Base-by-base conservation (phyloP, 352 stramenopile genomes). In the Globisporangium splendens region DNA sequence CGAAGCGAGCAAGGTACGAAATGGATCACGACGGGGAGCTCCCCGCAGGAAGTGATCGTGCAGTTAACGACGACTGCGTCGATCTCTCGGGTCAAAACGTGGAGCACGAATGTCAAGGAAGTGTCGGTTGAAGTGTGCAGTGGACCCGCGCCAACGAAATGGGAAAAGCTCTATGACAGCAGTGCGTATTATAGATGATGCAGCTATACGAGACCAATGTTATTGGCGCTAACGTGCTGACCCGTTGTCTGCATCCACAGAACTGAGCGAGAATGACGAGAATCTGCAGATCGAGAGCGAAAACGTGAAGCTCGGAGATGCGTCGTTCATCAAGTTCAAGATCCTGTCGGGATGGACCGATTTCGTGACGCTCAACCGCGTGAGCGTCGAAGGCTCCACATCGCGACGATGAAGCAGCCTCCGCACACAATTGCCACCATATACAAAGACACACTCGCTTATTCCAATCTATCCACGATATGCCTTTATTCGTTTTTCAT, bases 261-360 rank as follows among this genome's bases (percentile, higher is more conserved):
- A 91, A 42, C 66, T 94, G 31, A 81, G 69, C 12, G 83, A 94
- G 58, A 88, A 79, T 42, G 83, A 94, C 46, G 81, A 83, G n/a
- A 88, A 91, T 51, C 62, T 94, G 54, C 85, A 94, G 51, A 72
- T 92, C 17, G 83, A 88, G 59, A 91, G 65, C 56, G 81, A 94
- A 56, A 86, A 62, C 18, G 77, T 94, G 21, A 83, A 83, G 48
- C 70, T 81, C 2, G 83, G 77, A 0, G 81, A 91, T 54, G 81
- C 81, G 42, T 88, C 83, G 44, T 94, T 92, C 59, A 75, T 94
- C 59, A 90, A 89, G 60, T 86, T 94, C 54, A 88, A 86, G 58
- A 87, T 94, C 57, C 68, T 92, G 39, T 90, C 85, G 0, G 83
- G 85, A n/a, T 94, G 79, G 74, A 77, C 72, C 61, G 83, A 94